These are phyloP conservation scores for Suhomyces vadensis DNA, from an alignment of 805 yeast species.

Conservation along the genomic window DNA sequence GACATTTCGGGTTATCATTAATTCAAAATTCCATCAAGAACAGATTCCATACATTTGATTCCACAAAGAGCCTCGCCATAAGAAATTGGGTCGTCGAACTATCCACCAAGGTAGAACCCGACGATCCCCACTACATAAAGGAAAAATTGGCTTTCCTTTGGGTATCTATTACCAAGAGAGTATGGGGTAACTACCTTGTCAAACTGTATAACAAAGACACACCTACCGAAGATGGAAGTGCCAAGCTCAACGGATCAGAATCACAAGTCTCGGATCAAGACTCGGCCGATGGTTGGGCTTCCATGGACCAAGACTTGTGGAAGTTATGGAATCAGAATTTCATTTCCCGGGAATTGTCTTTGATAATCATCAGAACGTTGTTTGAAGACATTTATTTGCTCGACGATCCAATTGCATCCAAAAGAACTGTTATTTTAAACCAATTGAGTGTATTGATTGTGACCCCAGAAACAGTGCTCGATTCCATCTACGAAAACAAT, in stretches of 20 bases:
- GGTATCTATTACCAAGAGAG: conserved; percentile 87
- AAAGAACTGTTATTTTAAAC: conserved; percentile 71
- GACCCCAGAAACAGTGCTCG: conserved; percentile 66
- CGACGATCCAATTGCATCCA: conserved; percentile 88
- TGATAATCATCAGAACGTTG: conserved; percentile 77
- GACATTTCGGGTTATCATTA: conserved; percentile 87
- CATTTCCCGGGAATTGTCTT: conserved; percentile 70
- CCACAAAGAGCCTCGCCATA: conserved; percentile 62
- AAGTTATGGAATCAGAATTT: conserved; percentile 69
- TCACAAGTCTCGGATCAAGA: conserved; percentile 47
- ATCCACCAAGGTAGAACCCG: conserved; percentile 53
- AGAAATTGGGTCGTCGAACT: conserved; percentile 85
- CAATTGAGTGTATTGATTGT: conserved; percentile 84
- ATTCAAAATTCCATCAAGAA: conserved; percentile 69
- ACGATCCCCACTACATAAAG: conserved; percentile 85
- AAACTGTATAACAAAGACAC: conserved; percentile 19
- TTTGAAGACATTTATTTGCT: conserved; percentile 91
- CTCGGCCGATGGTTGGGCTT: conserved; percentile 70
- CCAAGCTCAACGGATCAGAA: conserved; percentile 1
- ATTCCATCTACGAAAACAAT: conserved; percentile 62
- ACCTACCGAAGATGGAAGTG: too few species aligned
- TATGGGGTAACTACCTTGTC: conserved; percentile 80
- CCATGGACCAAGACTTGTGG: conserved; percentile 79
- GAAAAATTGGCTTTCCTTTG: conserved; percentile 89
- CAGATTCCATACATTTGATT: conserved; percentile 55